These are phyloP conservation scores for Pestalotiopsis sp. DNA, from an alignment of 2,329 filamentous ascomycete genomes.

Conservation along the genomic window DNA sequence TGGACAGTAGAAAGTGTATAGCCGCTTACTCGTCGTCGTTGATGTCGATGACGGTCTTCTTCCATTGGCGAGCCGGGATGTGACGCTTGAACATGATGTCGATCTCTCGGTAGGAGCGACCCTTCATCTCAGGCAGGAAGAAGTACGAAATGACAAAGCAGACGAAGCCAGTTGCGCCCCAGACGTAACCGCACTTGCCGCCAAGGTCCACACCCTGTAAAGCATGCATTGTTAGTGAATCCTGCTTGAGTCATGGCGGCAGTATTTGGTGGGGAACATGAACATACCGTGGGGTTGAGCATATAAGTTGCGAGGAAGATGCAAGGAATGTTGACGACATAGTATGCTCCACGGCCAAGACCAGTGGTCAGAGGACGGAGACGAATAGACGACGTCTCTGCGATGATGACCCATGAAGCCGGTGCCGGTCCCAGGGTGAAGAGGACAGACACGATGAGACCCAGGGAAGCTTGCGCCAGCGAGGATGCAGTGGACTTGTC, in stretches of 20 bases:
- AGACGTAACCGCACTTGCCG: slow-evolving; percentile 55
- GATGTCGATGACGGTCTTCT: slow-evolving; percentile 58
- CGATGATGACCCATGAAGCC: slow-evolving; percentile 69
- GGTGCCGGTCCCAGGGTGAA: slow-evolving; percentile 66
- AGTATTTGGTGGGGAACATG: neutral
- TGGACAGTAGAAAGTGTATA: no score
- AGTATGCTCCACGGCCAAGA: slow-evolving; percentile 33
- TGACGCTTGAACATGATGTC: slow-evolving; percentile 52
- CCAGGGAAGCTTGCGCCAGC: slow-evolving; percentile 63
- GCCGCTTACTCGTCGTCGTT: slow-evolving; percentile 61
- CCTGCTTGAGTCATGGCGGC: no score
- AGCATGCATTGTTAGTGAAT: no score
- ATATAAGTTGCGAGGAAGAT: slow-evolving; percentile 66
- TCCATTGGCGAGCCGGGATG: slow-evolving; percentile 46
- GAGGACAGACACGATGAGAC: slow-evolving; percentile 67
- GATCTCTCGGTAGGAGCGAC: slow-evolving; percentile 54
- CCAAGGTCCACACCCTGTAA: slow-evolving; percentile 44
- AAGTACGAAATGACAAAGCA: slow-evolving; percentile 54
- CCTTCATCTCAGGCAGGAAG: slow-evolving; percentile 54
- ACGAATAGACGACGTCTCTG: slow-evolving; percentile 64
- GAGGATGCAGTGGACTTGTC: slow-evolving; percentile 40
- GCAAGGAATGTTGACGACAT: slow-evolving; percentile 51
- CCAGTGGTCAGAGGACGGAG: slow-evolving; percentile 26
- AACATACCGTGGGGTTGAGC: slow-evolving; percentile 50
- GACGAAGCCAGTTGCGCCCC: slow-evolving; percentile 43